phyloP scores from a whole-genome alignment of 2,329 filamentous ascomycete species.

The Fusarium xyrophilum region DNA sequence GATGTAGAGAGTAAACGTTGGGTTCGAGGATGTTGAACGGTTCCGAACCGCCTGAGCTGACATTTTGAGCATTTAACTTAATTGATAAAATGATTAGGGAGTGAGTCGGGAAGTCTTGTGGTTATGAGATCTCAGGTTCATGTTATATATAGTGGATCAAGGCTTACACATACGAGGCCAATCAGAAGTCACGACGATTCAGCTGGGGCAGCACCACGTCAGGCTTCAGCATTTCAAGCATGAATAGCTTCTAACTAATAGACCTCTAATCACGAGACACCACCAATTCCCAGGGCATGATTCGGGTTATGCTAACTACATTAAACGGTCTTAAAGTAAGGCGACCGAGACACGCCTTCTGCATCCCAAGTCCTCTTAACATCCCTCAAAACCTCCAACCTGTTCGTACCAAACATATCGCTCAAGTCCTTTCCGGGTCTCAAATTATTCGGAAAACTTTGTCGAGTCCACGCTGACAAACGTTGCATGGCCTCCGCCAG shows the following conservation, averaged over 20 bases:
- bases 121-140: background rate
- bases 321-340: background rate
- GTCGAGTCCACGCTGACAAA: slow-evolving; percentile 42
- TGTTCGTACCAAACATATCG: slow-evolving; percentile 31
- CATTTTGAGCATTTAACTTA: background rate
- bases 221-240: background rate
- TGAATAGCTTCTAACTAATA: background rate
- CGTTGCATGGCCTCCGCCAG: slow-evolving; percentile 40
- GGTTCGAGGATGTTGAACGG: background rate
- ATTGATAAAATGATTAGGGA: too few relatives aligned
- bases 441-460: slow-evolving; percentile 36
- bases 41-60: background rate
- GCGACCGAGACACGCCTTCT: slow-evolving; percentile 40
- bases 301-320: fast-evolving
- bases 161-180: slow-evolving; percentile 18
- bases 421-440: slow-evolving; percentile 23
- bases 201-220: background rate
- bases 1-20: background rate
- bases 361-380: slow-evolving; percentile 39
- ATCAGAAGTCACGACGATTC: background rate
- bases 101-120: background rate
- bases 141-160: background rate
- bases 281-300: fast-evolving
- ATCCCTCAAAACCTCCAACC: slow-evolving; percentile 22
- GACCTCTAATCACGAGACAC: fast-evolving